Conservation (phyloP, 495 filamentous ascomycete genomes). For the Penicillium cosmopolitanum region DNA sequence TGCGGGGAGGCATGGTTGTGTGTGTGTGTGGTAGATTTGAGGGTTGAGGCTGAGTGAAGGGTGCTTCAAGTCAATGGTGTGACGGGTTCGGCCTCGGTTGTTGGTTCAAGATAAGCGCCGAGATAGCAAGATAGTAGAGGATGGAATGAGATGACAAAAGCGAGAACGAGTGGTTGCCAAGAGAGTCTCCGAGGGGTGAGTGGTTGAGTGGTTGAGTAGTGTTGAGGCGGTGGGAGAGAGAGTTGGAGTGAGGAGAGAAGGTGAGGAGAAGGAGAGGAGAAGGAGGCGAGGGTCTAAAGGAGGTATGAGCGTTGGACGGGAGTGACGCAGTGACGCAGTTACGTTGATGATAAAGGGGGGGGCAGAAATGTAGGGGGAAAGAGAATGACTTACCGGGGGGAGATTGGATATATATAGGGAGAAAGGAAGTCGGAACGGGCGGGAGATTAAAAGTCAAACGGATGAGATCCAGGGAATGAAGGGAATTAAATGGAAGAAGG, state of each 20-base stretch:
- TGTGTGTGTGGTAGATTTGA: neutral
- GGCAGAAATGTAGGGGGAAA: constrained; percentile 38
- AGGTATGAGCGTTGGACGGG: constrained; percentile 18
- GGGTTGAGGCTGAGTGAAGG: constrained; percentile 9
- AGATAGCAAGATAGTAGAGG: constrained; percentile 16
- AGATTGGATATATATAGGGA: constrained; percentile 27
- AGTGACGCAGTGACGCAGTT: constrained; percentile 10
- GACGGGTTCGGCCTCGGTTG: neutral
- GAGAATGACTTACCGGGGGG: constrained; percentile 42
- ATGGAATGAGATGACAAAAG: neutral
- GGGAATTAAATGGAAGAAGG: constrained; percentile 15
- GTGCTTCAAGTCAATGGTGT: neutral
- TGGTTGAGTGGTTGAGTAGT: neutral
- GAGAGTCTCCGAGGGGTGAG: neutral
- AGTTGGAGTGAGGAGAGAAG: neutral
- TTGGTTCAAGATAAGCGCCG: constrained; percentile 25
- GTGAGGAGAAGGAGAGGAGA: constrained; percentile 41
- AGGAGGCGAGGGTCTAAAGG: constrained; percentile 18
- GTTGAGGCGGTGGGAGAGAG: neutral
- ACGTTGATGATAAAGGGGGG: constrained; percentile 33
- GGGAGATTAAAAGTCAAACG: constrained; percentile 33
- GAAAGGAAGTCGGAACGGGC: constrained; percentile 31
- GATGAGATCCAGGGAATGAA: constrained; percentile 1
- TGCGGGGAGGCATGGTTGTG: constrained; percentile 66
- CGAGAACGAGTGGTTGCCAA: constrained; percentile 2